Evolutionary conservation across 805 yeast species (phyloP), one percentile per base, ranked within the genome.

Genomic region (Schwanniomyces polymorphus): DNA sequence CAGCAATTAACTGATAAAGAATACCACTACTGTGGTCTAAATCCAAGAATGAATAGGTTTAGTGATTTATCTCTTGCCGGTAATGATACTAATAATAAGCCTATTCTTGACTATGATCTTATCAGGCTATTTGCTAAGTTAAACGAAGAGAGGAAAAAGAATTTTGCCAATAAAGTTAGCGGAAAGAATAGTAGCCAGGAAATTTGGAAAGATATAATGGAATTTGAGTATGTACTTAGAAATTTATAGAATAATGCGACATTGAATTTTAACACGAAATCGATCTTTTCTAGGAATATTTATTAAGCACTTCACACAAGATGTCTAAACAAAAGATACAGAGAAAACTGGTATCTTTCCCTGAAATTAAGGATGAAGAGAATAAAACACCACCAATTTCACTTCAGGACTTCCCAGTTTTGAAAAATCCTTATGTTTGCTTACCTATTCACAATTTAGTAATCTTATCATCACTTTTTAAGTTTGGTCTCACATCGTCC

Each of bases 1-100:
- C 96, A 91, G 64, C 97, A 91, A 57, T 68, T 94, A 43, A 78
- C 79, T 31, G 97, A 91, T 46, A 87, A 87, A 54, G 88, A 86
- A 47, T 74, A 73, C 33, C 91, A 86, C 52, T 66, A 71, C 47
- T 84, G 87, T 43, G 97, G 97, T 0, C 69, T 94, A 53, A 94
- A 92, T 61, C 96, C 97, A 2, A 76, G 79, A 51, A 70, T 81
- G 74, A 85, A 85, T 55, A 67, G 88, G 35, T 63, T 80, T 43
- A 75, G 73, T 11, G 78, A 78, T 3, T 61, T 73, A 9, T 50
- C 69, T n/a, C 52, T 67, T 26, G 53, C 66, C 2, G 66, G 58
- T 44, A 61, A 69, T 12, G 70, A 68, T 16, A 52, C 68, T 27
- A 75, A 78, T 12, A 68, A 75, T 44, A 80, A 87, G 54, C 91